Conservation (phyloP, 1,284 basidiomycete genomes). For the Entoloma clypeatum region DNA sequence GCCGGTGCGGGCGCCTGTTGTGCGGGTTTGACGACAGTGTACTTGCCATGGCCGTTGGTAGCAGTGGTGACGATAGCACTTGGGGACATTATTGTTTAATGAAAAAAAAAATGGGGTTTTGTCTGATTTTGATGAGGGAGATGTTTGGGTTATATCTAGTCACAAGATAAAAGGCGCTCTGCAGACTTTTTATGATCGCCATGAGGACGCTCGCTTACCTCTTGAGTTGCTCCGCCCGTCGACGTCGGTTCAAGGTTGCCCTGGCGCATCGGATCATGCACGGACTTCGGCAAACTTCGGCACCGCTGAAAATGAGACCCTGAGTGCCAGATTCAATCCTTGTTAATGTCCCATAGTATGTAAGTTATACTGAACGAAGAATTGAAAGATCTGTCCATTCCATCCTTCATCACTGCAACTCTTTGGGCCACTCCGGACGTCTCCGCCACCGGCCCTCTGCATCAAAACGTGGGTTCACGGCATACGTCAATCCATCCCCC, state of each 20-base stretch:
- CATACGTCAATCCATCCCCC: slow-evolving; percentile 63
- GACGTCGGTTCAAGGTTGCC: slow-evolving; percentile 4
- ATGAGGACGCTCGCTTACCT: slow-evolving; percentile 2
- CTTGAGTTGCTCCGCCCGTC: slow-evolving; percentile 8
- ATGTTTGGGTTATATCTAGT: slow-evolving; percentile 11
- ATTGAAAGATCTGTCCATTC: background rate
- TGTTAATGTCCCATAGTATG: no score
- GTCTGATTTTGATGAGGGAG: background rate
- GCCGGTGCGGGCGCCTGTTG: slow-evolving; percentile 12
- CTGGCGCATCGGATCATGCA: slow-evolving; percentile 3
- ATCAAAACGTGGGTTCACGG: slow-evolving; percentile 73
- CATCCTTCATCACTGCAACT: slow-evolving; percentile 41
- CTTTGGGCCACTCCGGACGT: slow-evolving; percentile 67
- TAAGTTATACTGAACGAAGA: no score
- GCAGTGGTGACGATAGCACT: slow-evolving; percentile 14
- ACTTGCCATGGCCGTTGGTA: slow-evolving; percentile 11
- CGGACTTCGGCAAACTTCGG: slow-evolving; percentile 1
- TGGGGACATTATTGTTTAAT: slow-evolving; percentile 18
- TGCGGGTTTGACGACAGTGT: slow-evolving; percentile 6
- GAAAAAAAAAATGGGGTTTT: background rate
- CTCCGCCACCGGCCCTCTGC: slow-evolving; percentile 61
- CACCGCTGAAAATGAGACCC: background rate
- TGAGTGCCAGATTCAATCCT: background rate
- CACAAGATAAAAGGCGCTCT: slow-evolving; percentile 12
- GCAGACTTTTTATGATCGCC: slow-evolving; percentile 8